Evolutionary conservation across 73 alveolate genomes (phyloP).

Genomic region (Paramecium bursaria): DNA sequence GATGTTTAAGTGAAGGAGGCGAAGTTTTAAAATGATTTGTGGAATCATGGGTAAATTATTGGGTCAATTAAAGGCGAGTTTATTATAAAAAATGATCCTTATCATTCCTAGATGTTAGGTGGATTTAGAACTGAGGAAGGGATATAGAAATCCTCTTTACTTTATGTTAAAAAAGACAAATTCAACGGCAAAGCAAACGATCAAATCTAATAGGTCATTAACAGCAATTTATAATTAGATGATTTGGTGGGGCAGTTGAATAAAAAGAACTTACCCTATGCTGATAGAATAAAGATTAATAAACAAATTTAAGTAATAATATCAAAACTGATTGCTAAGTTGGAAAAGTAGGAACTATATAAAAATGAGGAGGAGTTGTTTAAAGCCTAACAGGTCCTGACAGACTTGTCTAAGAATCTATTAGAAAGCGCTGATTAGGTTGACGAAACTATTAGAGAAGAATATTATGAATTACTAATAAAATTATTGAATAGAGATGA

Average conservation of each 20-base stretch:
- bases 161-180: slow-evolving; percentile 43
- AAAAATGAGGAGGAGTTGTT: slow-evolving; percentile 33
- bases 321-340: neutral
- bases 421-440: slow-evolving; percentile 54
- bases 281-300: slow-evolving; percentile 32
- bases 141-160: slow-evolving; percentile 34
- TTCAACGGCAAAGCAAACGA: neutral
- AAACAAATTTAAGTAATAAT: neutral
- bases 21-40: slow-evolving; percentile 10
- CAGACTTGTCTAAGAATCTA: slow-evolving; percentile 22
- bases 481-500: slow-evolving; percentile 45
- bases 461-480: slow-evolving; percentile 23
- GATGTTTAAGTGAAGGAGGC: neutral
- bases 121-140: slow-evolving; percentile 58
- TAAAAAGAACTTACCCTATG: slow-evolving; percentile 21
- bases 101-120: slow-evolving; percentile 16
- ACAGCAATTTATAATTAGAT: slow-evolving; percentile 20
- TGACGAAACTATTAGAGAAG: slow-evolving; percentile 47
- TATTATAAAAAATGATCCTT: slow-evolving; percentile 9
- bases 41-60: slow-evolving; percentile 47
- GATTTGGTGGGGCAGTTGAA: slow-evolving; percentile 14
- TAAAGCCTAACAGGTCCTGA: slow-evolving; percentile 3
- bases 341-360: slow-evolving; percentile 30
- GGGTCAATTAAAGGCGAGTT: slow-evolving; percentile 37
- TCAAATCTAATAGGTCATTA: neutral